Conservation (phyloP, 176 grass and related monocot genomes). For the Hyparrhenia diplandra region DNA sequence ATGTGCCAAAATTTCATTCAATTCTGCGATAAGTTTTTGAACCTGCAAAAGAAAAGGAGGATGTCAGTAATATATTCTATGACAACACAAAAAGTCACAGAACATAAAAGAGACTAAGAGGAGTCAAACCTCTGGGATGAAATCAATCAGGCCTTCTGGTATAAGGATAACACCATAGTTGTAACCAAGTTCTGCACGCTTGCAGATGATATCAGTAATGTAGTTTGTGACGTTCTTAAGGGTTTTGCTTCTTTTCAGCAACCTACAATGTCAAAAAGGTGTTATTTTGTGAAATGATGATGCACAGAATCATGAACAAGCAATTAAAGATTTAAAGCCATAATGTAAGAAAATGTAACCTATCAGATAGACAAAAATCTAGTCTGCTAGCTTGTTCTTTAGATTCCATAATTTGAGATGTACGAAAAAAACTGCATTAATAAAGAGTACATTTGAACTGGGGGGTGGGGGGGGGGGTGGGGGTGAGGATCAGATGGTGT, state of each 20-base stretch:
- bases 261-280: constrained; percentile 40
- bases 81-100: not conserved
- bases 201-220: constrained; percentile 87
- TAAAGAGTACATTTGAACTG: too few species aligned
- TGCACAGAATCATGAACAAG: not conserved
- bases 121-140: constrained; percentile 87
- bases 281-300: not conserved
- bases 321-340: not conserved
- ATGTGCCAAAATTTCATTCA: constrained; percentile 95
- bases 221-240: constrained; percentile 90
- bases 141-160: constrained; percentile 95
- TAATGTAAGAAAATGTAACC: not conserved
- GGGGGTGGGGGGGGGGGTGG: too few species aligned
- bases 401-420: not conserved
- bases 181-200: constrained; percentile 91
- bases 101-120: not conserved
- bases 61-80: not conserved
- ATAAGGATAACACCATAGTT: constrained; percentile 99
- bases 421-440: not conserved
- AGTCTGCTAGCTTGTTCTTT: not conserved
- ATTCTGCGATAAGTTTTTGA: constrained; percentile 89
- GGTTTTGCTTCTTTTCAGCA: constrained; percentile 79
- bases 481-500: too few species aligned
- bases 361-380: not conserved
- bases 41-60: constrained; percentile 48